Evolutionary conservation across 306 rosid species (phyloP), one percentile per base, ranked within the genome.

Genomic region (Aeschynomene evenia): DNA sequence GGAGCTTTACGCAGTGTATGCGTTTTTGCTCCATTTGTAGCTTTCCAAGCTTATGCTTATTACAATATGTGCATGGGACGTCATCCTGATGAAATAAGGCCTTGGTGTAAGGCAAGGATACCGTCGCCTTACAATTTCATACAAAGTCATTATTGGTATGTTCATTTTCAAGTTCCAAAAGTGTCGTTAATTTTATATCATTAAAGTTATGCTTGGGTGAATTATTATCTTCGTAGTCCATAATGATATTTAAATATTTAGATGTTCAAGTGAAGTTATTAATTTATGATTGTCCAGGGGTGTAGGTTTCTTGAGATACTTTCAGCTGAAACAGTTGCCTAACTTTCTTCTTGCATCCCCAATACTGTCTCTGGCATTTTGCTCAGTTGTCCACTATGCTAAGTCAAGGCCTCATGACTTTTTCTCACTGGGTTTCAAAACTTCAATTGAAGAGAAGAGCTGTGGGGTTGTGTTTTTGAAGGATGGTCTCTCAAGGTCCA

Each of bases 81-180:
- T 43, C 68, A 23, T 74, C 86, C 77, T 49, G 79, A 84, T 72
- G 84, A 84, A 69, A 45, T 33, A 79, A 87, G 96, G 73, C 95
- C 97, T 33, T 94, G 98, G 97, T 94, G 97, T 85, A 94, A 88
- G 79, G 95, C 90, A 76, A 82, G 88, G 67, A 78, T 94, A 20
- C 97, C 98, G 1, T 50, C 90, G 68, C 84, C 88, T 49, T 90
- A 94, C 85, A 88, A 87, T 60, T 90, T 75, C 77, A 87, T 93
- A 79, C 98, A 93, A 82, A 86, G 88, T 78, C 91, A 77, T 83
- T 94, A 94, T 64, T 94, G 98, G 97, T 94, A 90, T 66, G 84
- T 54, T 57, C 63, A 13, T 71, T 53, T 72, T 79, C 37, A 39
- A 62, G 65, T 52, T 65, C 20, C 20, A 9, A 26, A 15, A 52